Evolutionary conservation across 208 protist genomes (phyloP).

Genomic region (Acanthamoeba royreba): DNA sequence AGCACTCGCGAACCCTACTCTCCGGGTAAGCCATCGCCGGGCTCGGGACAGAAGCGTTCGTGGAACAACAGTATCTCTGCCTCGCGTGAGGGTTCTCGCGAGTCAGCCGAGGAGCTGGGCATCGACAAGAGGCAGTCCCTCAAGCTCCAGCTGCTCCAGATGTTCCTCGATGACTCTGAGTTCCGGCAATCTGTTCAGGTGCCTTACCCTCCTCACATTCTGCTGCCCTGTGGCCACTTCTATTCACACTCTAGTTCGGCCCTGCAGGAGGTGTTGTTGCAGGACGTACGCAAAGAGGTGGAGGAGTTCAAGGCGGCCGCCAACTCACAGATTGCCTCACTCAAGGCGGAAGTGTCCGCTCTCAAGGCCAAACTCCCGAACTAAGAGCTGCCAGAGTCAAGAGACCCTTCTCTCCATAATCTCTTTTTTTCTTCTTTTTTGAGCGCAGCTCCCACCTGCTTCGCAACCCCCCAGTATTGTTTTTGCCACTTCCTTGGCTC

Average conservation of each 20-base stretch:
- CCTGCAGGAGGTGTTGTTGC: background rate
- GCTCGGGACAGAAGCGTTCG: too few species aligned
- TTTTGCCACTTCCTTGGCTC: too few species aligned
- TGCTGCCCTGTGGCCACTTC: background rate
- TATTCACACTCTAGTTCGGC: background rate
- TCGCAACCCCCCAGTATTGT: too few species aligned
- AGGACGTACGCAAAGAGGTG: background rate
- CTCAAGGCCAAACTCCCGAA: background rate
- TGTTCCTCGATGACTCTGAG: slow-evolving; percentile 26
- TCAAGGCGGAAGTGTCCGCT: background rate
- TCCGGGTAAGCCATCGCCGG: too few species aligned
- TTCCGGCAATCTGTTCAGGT: slow-evolving; percentile 9
- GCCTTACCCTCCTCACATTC: background rate
- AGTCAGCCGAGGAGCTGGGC: background rate
- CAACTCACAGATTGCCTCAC: background rate
- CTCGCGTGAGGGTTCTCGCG: background rate
- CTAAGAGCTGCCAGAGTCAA: background rate
- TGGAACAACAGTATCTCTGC: background rate
- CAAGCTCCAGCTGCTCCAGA: background rate
- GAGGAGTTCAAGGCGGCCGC: background rate
- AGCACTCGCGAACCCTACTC: too few species aligned
- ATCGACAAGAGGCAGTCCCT: background rate
- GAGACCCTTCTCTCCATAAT: background rate
- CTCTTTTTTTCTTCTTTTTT: background rate
- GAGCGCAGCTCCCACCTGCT: background rate